Percentiles rank a stretch among this genome's conserved stretches.
phyloP scores from a whole-genome alignment of 495 filamentous ascomycete species.

The Aspergillus wentii region DNA sequence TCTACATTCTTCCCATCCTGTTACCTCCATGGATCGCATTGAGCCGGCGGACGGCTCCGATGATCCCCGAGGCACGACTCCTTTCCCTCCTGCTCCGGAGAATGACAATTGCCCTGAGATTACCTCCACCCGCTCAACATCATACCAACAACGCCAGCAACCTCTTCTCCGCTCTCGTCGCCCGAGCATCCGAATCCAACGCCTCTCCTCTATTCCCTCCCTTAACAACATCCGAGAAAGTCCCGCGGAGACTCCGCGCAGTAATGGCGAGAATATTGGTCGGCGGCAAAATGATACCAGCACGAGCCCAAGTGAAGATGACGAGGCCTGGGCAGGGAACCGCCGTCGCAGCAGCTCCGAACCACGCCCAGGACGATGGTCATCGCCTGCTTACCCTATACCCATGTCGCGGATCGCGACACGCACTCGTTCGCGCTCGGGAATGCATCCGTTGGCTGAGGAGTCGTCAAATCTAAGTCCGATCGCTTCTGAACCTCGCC shows the following conservation, averaged over 20 bases:
- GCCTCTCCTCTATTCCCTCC: slow-evolving; percentile 25
- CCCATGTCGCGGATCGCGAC: slow-evolving; percentile 26
- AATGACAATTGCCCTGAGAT: too few species aligned
- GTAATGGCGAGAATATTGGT: slow-evolving; percentile 1
- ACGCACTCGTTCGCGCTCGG: too few species aligned
- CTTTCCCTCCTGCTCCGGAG: neutral
- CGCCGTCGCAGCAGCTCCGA: slow-evolving; percentile 45
- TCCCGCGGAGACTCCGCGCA: slow-evolving; percentile 2
- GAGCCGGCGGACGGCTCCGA: slow-evolving; percentile 26
- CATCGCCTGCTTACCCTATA: slow-evolving; percentile 24
- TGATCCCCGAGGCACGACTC: slow-evolving; percentile 7
- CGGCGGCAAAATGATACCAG: slow-evolving; percentile 4
- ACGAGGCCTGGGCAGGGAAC: slow-evolving; percentile 24
- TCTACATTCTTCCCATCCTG: neutral
- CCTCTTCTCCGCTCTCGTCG: slow-evolving; percentile 24
- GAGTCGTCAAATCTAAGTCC: slow-evolving; percentile 26
- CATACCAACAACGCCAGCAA: slow-evolving; percentile 11
- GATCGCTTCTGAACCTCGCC: slow-evolving; percentile 7
- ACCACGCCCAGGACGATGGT: slow-evolving; percentile 37
- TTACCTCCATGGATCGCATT: slow-evolving; percentile 38
- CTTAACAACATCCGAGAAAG: slow-evolving; percentile 11
- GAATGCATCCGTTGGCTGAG: slow-evolving; percentile 37
- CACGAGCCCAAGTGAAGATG: slow-evolving; percentile 19
- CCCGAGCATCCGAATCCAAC: slow-evolving; percentile 36
- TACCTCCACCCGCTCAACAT: slow-evolving; percentile 5